Conservation (phyloP, 805 yeast species). For the Cyberlindnera suaveolens region DNA sequence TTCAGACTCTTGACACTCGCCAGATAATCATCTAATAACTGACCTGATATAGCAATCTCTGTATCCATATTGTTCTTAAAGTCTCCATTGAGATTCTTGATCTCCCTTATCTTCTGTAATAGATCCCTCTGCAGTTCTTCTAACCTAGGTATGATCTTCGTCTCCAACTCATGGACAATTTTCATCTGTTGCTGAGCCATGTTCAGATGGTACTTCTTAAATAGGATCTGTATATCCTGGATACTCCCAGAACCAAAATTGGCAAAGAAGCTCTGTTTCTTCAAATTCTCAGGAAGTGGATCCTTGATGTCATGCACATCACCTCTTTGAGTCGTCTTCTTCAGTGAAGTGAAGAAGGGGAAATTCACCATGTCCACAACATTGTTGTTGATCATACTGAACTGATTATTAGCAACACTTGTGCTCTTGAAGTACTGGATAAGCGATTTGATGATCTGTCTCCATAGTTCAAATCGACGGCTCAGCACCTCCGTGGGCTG, state of each 20-base stretch:
- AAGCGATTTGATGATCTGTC: conserved; percentile 70
- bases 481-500: conserved; percentile 85
- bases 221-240: conserved; percentile 71
- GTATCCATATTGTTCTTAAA: conserved; percentile 68
- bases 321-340: conserved; percentile 3
- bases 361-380: conserved; percentile 67
- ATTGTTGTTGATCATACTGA: conserved; percentile 71
- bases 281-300: conserved; percentile 21
- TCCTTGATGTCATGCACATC: conserved; percentile 26
- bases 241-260: conserved; percentile 66
- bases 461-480: conserved; percentile 79
- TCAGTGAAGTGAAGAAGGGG: conserved; percentile 30
- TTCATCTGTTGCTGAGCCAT: conserved; percentile 51
- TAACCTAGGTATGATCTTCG: conserved; percentile 57
- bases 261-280: conserved; percentile 54
- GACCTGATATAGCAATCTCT: conserved; percentile 64
- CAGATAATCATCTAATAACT: conserved; percentile 45
- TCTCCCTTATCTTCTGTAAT: conserved; percentile 77
- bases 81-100: conserved; percentile 72
- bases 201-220: conserved; percentile 63
- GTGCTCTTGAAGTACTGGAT: conserved; percentile 70
- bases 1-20: conserved; percentile 54
- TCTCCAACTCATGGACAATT: conserved; percentile 49
- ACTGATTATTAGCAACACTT: conserved; percentile 80
- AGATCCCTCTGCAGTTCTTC: conserved; percentile 70